A percentile compares a stretch with the other conserved stretches of the same genome.
These are phyloP conservation scores for Coniella lustricola DNA, from an alignment of 2,329 filamentous ascomycete species.

Conservation along the genomic window DNA sequence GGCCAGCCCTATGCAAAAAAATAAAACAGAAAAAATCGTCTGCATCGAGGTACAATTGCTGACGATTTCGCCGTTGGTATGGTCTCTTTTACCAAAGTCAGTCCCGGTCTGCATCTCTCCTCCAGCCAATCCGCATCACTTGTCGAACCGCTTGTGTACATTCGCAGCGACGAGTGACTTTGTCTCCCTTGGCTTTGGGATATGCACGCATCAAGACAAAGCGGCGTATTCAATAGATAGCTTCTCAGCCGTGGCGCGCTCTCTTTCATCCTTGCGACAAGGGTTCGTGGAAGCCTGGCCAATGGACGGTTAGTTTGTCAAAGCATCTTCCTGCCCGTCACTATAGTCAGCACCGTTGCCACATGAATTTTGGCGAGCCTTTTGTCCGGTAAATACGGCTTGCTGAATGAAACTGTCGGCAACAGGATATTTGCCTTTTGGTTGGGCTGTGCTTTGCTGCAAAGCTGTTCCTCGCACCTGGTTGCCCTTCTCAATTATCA, in stretches of 20 bases:
- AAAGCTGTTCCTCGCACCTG: not conserved
- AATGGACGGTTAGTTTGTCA: slow-evolving; percentile 8
- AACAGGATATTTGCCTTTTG: no score
- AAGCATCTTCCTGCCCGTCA: slow-evolving; percentile 17
- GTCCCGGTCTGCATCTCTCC: no score
- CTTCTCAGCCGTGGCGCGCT: slow-evolving; percentile 7
- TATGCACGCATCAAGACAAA: not conserved
- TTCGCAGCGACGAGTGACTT: no score
- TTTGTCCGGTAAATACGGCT: not conserved
- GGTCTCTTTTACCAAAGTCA: no score
- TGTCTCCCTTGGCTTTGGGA: not conserved
- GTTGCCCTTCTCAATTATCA: not conserved
- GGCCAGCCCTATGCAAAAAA: no score
- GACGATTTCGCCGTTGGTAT: no score
- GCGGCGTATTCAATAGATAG: not conserved
- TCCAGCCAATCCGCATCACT: no score
- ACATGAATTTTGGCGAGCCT: no score
- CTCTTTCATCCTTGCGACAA: not conserved
- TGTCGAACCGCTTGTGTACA: no score
- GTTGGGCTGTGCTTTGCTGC: not conserved
- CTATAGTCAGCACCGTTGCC: slow-evolving; percentile 19
- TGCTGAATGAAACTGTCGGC: not conserved
- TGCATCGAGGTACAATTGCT: no score
- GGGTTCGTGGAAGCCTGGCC: not conserved
- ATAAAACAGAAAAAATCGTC: no score